Conservation (phyloP, 129 eudicot genomes). For the Dittrichia graveolens region DNA sequence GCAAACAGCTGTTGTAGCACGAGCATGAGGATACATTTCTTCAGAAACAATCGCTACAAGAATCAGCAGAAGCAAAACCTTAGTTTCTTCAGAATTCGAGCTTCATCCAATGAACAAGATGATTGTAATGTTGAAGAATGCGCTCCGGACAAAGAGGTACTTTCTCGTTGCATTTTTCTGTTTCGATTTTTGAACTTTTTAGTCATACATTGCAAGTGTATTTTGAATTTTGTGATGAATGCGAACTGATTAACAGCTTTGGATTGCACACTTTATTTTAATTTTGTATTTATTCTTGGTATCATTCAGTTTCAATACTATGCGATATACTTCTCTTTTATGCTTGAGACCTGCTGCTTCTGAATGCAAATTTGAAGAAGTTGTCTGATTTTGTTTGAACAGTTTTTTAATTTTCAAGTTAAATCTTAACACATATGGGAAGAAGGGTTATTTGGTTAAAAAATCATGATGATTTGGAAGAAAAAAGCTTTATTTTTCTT, state of each 20-base stretch:
- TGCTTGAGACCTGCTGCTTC: neutral
- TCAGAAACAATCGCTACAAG: constrained; percentile 35
- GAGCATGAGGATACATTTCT: constrained; percentile 35
- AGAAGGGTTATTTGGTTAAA: too few species aligned
- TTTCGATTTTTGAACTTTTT: neutral
- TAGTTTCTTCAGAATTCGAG: constrained; percentile 46
- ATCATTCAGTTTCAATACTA: too few species aligned
- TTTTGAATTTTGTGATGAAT: neutral
- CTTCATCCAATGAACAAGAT: constrained; percentile 52
- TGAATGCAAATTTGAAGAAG: neutral
- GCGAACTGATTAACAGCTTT: neutral
- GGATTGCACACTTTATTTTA: too few species aligned
- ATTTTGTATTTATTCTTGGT: too few species aligned
- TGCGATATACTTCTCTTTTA: neutral
- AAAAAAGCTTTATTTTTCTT: too few species aligned
- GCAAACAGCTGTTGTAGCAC: constrained; percentile 55
- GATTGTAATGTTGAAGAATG: constrained; percentile 97
- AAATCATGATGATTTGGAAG: too few species aligned
- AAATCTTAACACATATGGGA: too few species aligned
- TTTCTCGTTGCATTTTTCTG: neutral
- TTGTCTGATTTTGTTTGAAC: neutral
- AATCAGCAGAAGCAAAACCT: constrained; percentile 38
- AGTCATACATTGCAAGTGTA: neutral
- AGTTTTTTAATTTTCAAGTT: too few species aligned
- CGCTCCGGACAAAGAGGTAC: constrained; percentile 98